phyloP scores from a whole-genome alignment of 306 rosid species.

The Quercus cerris region DNA sequence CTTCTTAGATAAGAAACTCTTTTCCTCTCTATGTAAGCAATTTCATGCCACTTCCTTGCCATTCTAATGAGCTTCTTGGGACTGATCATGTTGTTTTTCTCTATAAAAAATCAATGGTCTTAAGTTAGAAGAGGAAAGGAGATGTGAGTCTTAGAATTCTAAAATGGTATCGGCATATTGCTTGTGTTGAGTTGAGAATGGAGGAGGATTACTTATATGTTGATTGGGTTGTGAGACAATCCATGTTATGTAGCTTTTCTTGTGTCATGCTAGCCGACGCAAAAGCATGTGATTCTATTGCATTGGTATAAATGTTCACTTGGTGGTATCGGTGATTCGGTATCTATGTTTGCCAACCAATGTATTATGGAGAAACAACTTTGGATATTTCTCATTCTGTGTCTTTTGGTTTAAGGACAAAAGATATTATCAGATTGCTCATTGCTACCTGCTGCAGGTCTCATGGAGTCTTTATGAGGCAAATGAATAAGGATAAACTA shows the following conservation, averaged over 20 bases:
- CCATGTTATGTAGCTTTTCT: neutral
- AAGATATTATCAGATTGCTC: too few species aligned
- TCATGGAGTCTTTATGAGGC: too few species aligned
- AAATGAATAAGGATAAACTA: too few species aligned
- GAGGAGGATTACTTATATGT: neutral
- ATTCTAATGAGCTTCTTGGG: neutral
- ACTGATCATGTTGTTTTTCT: neutral
- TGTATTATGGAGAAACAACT: too few species aligned
- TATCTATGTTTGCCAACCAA: too few species aligned
- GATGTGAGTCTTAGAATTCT: too few species aligned
- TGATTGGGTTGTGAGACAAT: neutral
- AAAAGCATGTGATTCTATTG: neutral
- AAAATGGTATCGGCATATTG: too few species aligned
- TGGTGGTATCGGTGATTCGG: too few species aligned
- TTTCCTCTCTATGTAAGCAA: neutral
- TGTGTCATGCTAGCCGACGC: neutral
- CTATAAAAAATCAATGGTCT: neutral
- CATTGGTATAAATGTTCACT: too few species aligned
- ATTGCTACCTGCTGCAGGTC: too few species aligned
- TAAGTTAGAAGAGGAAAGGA: neutral
- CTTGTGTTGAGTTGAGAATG: neutral
- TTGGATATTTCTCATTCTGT: too few species aligned
- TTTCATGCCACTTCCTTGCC: slow-evolving; percentile 4
- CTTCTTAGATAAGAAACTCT: neutral
- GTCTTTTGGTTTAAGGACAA: too few species aligned